Base-by-base conservation (phyloP, 192 early-diverging fungal genomes). In the Backusella circina region DNA sequence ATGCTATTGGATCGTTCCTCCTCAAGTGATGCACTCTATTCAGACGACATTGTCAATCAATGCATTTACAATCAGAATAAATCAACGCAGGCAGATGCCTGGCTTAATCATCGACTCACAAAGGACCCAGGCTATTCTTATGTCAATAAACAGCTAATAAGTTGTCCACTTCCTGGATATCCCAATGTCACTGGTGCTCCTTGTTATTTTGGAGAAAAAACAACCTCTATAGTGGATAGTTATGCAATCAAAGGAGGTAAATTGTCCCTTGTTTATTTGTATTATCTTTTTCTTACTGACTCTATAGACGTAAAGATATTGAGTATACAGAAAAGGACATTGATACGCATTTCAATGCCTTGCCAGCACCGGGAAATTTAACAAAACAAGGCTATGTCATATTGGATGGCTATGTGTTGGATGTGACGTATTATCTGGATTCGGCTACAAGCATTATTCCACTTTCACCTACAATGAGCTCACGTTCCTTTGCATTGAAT, bases 371-470 rank as follows among this genome's bases (percentile, higher is more conserved):
- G 1, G 39, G 26, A 10, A 44, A 50, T 21, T 66, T 47, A 30
- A 76, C 71, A 4, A 64, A 61, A 30, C 65, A 69, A 32, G 79
- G 65, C 23, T 79, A 44, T 75, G 75, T 83, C 1, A 73, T 83
- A 13, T 61, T 83, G 5, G 68, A 81, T 35, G 71, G 72, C 26
- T 38, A 75, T 28, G 84, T 82, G 6, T 75, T 82, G 28, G 80
- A 85, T 71, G 72, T 85, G 8, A 85, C 84, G 0, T 30, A 67
- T 23, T 83, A 83, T 70, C 66, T 85, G 4, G 54, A 73, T 32
- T 10, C 61, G 3, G 71, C 77, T 3, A 74, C 82, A 21, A 78
- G 71, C 35, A 65, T 80, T 41, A 68, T 81, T 7, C 51, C 41
- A n/a, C 36, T 81, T 12, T 74, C 79, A 10, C 39, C 38, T 16